A percentile compares a stretch with the other conserved stretches of the same genome.
Conservation (phyloP, 345 rosid species). For the Sisymbrium altissimum region DNA sequence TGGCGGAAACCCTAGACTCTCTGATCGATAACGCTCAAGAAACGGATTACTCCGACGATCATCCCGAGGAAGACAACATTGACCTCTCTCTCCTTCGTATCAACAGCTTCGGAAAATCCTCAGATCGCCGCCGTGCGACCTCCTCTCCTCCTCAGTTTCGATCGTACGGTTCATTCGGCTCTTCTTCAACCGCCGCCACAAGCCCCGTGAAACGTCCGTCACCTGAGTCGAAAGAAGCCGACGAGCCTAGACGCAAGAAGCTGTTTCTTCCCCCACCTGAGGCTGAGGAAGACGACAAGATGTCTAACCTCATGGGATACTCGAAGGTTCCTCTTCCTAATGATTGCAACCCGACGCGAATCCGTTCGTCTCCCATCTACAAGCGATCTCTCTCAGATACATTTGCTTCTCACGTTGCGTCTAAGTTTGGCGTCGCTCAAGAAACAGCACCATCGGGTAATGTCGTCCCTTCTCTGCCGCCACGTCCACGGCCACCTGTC, state of each 20-base stretch:
- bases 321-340: constrained; percentile 27
- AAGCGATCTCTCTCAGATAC: constrained; percentile 34
- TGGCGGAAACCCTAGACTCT: constrained; percentile 24
- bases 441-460: constrained; percentile 23
- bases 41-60: constrained; percentile 19
- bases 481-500: constrained; percentile 28
- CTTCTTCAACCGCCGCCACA: constrained; percentile 17
- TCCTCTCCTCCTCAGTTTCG: constrained; percentile 35
- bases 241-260: constrained; percentile 33
- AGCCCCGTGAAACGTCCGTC: constrained; percentile 37
- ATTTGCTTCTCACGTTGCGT: constrained; percentile 15
- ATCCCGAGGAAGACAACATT: constrained; percentile 31
- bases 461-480: constrained; percentile 16
- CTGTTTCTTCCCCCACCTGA: constrained; percentile 23
- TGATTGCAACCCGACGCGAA: constrained; percentile 16
- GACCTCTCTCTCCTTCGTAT: constrained; percentile 34
- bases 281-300: constrained; percentile 25
- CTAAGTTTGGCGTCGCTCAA: background rate
- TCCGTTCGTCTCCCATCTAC: constrained; percentile 25
- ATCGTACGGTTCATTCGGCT: constrained; percentile 32
- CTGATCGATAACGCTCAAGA: constrained; percentile 12
- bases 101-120: constrained; percentile 37
- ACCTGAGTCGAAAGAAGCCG: constrained; percentile 27
- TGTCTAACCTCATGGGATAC: constrained; percentile 24
- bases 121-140: constrained; percentile 35